Evolutionary conservation across 768 basidiomycete genomes (phyloP).

Genomic region (Boletus subcaerulescens): DNA sequence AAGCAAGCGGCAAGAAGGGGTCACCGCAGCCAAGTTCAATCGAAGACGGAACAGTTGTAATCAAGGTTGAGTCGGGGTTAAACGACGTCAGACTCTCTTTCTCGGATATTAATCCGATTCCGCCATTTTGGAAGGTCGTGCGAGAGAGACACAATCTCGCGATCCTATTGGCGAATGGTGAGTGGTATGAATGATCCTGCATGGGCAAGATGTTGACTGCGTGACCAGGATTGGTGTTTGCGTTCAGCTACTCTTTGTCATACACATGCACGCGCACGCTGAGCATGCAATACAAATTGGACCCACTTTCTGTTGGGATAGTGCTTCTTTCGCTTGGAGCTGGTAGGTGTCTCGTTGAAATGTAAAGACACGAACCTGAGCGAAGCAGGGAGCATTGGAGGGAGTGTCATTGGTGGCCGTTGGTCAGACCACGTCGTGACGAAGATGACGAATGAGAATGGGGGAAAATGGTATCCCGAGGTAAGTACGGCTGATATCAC

Average conservation of each 20-base stretch:
- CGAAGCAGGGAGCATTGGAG: slow-evolving; percentile 43
- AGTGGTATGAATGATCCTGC: neutral
- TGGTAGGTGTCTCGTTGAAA: slow-evolving; percentile 39
- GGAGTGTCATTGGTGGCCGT: slow-evolving; percentile 55
- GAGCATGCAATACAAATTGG: slow-evolving; percentile 57
- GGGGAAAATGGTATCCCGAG: slow-evolving; percentile 59
- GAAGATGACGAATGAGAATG: slow-evolving; percentile 41
- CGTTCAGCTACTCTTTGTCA: slow-evolving; percentile 63
- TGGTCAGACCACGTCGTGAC: slow-evolving; percentile 53
- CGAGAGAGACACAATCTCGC: slow-evolving; percentile 63
- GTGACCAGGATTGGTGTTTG: slow-evolving; percentile 61
- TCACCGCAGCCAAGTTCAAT: slow-evolving; percentile 11
- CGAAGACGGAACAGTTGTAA: slow-evolving; percentile 23
- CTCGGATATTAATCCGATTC: slow-evolving; percentile 72
- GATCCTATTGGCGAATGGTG: slow-evolving; percentile 43
- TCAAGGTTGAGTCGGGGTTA: slow-evolving; percentile 11
- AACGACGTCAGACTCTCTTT: slow-evolving; percentile 52
- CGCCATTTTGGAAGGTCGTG: slow-evolving; percentile 57
- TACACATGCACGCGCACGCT: slow-evolving; percentile 78
- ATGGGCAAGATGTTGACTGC: slow-evolving; percentile 5
- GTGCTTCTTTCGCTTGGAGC: slow-evolving; percentile 73
- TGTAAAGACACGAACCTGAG: neutral
- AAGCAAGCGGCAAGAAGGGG: slow-evolving; percentile 12
- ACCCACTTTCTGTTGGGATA: slow-evolving; percentile 69
- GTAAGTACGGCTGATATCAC: slow-evolving; percentile 33